Percentiles rank a stretch among this genome's conserved stretches.
Conservation (phyloP, 371 early-diverging fungal genomes). For the Zychaea mexicana region DNA sequence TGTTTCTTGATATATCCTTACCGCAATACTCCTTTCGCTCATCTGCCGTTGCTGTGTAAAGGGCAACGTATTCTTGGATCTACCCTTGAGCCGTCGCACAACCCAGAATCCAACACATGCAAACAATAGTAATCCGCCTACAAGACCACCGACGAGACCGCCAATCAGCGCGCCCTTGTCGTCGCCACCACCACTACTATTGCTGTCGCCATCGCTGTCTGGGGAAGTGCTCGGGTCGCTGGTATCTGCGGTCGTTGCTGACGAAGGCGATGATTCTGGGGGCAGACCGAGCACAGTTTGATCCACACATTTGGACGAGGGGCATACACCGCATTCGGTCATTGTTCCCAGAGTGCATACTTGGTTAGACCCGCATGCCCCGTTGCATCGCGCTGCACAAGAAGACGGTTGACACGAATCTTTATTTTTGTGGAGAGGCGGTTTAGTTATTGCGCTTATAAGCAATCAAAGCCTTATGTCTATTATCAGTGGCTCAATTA, state of each 20-base stretch:
- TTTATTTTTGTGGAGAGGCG: background rate
- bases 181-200: background rate
- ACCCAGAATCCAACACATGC: slow-evolving; percentile 18
- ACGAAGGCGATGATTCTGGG: slow-evolving; percentile 1
- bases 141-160: slow-evolving; percentile 43
- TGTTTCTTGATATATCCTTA: background rate
- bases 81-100: slow-evolving; percentile 20
- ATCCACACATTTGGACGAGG: slow-evolving; percentile 36
- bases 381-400: slow-evolving; percentile 31
- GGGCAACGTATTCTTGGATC: slow-evolving; percentile 19
- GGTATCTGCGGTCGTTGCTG: background rate
- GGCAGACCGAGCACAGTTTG: slow-evolving; percentile 23
- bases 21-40: background rate
- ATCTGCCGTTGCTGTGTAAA: slow-evolving; percentile 14
- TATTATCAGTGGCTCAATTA: background rate
- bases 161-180: slow-evolving; percentile 28
- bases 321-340: slow-evolving; percentile 43
- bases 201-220: background rate
- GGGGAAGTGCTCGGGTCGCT: background rate
- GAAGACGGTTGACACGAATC: slow-evolving; percentile 28
- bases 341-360: slow-evolving; percentile 41
- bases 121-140: slow-evolving; percentile 35
- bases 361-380: slow-evolving; percentile 28
- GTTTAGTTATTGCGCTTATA: background rate
- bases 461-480: too few species aligned